These are phyloP conservation scores for Sugiyamaella novakii DNA, from an alignment of 1,139 yeast genomes.

Conservation along the genomic window DNA sequence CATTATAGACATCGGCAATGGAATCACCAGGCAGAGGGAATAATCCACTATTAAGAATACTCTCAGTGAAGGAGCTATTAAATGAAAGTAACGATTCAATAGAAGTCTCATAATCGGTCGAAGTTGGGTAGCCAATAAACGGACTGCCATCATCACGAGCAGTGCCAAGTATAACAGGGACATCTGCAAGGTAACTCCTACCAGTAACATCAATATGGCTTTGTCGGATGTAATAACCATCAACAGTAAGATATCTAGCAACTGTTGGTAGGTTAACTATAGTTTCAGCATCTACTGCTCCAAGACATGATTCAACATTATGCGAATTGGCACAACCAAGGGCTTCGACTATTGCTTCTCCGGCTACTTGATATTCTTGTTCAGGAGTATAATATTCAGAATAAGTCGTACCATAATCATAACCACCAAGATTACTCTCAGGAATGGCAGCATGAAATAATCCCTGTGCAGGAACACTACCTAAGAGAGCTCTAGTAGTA, in stretches of 20 bases:
- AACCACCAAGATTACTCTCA: constrained; percentile 14
- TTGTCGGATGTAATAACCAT: constrained; percentile 12
- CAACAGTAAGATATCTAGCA: constrained; percentile 11
- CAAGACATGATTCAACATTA: constrained; percentile 6
- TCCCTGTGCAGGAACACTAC: constrained; percentile 11
- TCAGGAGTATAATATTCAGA: constrained; percentile 9
- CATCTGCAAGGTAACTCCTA: constrained; percentile 10
- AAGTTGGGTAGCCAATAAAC: constrained; percentile 10
- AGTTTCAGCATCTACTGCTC: constrained; percentile 4
- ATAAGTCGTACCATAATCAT: constrained; percentile 8
- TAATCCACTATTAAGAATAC: constrained; percentile 2
- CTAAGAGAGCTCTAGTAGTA: constrained; percentile 12
- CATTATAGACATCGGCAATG: constrained; percentile 12
- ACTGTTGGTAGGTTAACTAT: constrained; percentile 1
- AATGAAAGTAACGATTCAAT: constrained; percentile 6
- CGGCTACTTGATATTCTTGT: constrained; percentile 2
- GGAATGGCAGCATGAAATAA: constrained; percentile 13
- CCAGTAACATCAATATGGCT: constrained; percentile 11
- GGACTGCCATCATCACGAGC: constrained; percentile 15
- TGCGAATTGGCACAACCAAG: constrained; percentile 1
- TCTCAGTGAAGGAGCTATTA: constrained; percentile 2
- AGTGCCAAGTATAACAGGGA: constrained; percentile 17
- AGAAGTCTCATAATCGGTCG: background rate
- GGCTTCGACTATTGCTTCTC: constrained; percentile 6
- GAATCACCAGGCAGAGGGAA: constrained; percentile 9